Conservation (phyloP, 2,329 filamentous ascomycete species). For the Penicillium sclerotigenum region DNA sequence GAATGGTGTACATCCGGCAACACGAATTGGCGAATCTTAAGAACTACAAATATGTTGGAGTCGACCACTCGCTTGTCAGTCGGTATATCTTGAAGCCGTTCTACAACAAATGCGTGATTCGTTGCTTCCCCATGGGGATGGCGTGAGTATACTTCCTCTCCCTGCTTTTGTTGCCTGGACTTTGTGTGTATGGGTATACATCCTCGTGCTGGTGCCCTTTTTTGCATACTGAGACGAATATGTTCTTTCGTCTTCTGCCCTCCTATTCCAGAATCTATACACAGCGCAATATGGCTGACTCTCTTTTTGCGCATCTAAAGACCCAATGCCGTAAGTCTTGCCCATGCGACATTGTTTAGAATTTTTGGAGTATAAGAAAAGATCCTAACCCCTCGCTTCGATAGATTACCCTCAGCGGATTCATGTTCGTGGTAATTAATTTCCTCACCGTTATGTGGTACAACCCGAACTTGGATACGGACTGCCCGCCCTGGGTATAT, state of each 20-base stretch:
- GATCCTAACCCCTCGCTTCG: slow-evolving; percentile 2
- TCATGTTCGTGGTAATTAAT: slow-evolving; percentile 84
- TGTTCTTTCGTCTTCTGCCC: not conserved
- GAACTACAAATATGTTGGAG: slow-evolving; percentile 90
- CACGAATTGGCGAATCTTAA: slow-evolving; percentile 82
- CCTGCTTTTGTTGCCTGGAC: not conserved
- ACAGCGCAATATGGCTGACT: slow-evolving; percentile 10
- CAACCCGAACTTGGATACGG: slow-evolving; percentile 86
- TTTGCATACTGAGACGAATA: not conserved
- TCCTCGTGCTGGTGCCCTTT: not conserved
- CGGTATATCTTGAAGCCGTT: slow-evolving; percentile 96
- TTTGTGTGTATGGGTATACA: slow-evolving; percentile 10
- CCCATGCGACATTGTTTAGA: not conserved
- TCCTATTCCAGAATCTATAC: not conserved
- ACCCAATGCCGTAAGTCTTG: slow-evolving; percentile 49
- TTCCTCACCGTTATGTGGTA: slow-evolving; percentile 93
- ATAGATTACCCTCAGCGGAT: slow-evolving; percentile 83
- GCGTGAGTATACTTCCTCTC: slow-evolving; percentile 54
- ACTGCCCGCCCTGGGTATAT: slow-evolving; percentile 95
- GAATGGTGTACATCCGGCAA: slow-evolving; percentile 94
- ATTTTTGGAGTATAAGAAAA: slow-evolving; percentile 10
- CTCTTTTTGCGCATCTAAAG: slow-evolving; percentile 25
- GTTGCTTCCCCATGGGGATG: slow-evolving; percentile 93
- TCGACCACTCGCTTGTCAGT: slow-evolving; percentile 86
- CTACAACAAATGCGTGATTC: slow-evolving; percentile 91